Conservation (phyloP, 176 grass and related monocot genomes). For the Musa itinerans region DNA sequence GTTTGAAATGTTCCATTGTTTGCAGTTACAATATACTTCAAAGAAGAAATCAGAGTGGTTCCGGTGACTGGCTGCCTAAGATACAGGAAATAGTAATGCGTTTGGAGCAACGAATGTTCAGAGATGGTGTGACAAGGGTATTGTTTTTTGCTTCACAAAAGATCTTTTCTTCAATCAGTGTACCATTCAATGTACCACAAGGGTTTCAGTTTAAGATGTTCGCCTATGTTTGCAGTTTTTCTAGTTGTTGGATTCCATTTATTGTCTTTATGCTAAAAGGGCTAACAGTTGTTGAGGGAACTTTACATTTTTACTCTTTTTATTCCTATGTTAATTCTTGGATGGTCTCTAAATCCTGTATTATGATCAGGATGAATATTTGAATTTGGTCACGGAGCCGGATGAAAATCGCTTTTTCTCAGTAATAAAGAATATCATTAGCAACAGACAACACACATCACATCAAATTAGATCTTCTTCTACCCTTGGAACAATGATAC, state of each 20-base stretch:
- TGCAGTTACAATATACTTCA: slow-evolving; percentile 28
- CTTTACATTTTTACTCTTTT: background rate
- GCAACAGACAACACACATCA: slow-evolving; percentile 8
- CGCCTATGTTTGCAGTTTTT: background rate
- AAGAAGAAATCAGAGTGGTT: slow-evolving; percentile 7
- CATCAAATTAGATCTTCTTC: slow-evolving; percentile 50
- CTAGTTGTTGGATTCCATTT: background rate
- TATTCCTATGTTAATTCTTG: slow-evolving; percentile 9
- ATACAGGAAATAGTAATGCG: slow-evolving; percentile 26
- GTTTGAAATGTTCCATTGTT: slow-evolving; percentile 5
- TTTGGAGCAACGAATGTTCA: slow-evolving; percentile 22
- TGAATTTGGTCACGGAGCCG: slow-evolving; percentile 39
- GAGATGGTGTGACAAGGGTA: slow-evolving; percentile 1
- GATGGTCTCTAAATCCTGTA: slow-evolving; percentile 7
- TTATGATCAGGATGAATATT: slow-evolving; percentile 66
- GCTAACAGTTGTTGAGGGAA: background rate
- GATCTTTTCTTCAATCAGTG: background rate
- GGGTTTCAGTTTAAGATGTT: background rate
- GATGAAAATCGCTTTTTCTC: slow-evolving; percentile 51
- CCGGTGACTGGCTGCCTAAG: slow-evolving; percentile 25
- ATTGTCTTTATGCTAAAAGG: background rate
- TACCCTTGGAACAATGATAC: slow-evolving; percentile 68
- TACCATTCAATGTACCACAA: background rate
- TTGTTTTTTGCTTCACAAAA: background rate
- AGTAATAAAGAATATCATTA: slow-evolving; percentile 36